Conservation (phyloP, 1,284 basidiomycete species). For the Trametes polyzona region DNA sequence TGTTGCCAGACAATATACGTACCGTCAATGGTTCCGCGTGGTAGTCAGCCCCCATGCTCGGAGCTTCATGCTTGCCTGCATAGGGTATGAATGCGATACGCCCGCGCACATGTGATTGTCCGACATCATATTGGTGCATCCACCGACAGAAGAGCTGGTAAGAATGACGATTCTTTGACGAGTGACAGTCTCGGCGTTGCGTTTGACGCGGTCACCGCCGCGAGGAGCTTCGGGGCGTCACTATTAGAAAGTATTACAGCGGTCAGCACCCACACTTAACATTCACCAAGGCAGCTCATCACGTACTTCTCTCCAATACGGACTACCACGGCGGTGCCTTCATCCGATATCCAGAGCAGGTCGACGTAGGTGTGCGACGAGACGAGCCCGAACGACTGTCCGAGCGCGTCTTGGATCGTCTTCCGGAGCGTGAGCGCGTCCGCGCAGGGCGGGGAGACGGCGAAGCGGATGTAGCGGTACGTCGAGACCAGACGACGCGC, state of each 20-base stretch:
- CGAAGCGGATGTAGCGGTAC: slow-evolving; percentile 46
- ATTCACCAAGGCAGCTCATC: too few relatives aligned
- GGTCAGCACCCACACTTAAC: background rate
- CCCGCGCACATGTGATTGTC: too few relatives aligned
- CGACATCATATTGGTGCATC: background rate
- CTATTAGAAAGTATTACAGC: slow-evolving; percentile 25
- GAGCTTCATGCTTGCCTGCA: too few relatives aligned
- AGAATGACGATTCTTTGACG: slow-evolving; percentile 45
- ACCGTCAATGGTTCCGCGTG: too few relatives aligned
- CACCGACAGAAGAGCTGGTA: slow-evolving; percentile 42
- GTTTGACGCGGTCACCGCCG: slow-evolving; percentile 39
- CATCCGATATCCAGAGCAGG: slow-evolving; percentile 42
- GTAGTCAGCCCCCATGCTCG: too few relatives aligned
- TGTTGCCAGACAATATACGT: too few relatives aligned
- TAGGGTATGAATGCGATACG: too few relatives aligned
- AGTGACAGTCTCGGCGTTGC: slow-evolving; percentile 38
- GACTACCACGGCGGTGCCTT: slow-evolving; percentile 41
- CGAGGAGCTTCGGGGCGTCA: slow-evolving; percentile 44
- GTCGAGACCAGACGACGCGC: slow-evolving; percentile 16
- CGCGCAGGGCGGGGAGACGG: slow-evolving; percentile 37
- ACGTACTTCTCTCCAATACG: slow-evolving; percentile 38
- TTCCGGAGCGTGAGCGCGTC: slow-evolving; percentile 47
- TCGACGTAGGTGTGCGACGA: slow-evolving; percentile 46
- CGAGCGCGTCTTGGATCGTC: slow-evolving; percentile 46
- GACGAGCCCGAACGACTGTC: slow-evolving; percentile 46